Percentiles rank a stretch among this genome's conserved stretches.
Evolutionary conservation across 2,329 filamentous ascomycete genomes (phyloP).

Genomic region (Apiospora saccharicola): DNA sequence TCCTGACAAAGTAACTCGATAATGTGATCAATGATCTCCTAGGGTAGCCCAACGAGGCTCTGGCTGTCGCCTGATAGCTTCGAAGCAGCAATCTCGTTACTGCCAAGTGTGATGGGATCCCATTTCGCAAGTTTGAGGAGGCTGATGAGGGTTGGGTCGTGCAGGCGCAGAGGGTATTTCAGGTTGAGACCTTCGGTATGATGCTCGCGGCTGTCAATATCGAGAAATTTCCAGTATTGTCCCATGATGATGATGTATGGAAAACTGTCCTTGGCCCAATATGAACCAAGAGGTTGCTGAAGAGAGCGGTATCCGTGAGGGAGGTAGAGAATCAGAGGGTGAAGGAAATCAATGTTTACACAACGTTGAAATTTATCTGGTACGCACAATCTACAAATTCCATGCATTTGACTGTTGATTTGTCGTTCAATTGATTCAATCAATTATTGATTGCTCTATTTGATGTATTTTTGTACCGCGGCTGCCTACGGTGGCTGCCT

Average conservation of each 20-base stretch:
- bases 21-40: neutral
- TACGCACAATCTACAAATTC: no score
- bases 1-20: neutral
- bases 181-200: rapidly evolving
- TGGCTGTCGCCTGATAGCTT: neutral
- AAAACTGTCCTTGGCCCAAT: no score
- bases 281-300: neutral
- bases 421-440: no score
- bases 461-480: no score
- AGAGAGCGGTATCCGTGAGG: no score
- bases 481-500: no score
- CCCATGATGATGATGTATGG: neutral
- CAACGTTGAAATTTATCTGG: no score
- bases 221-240: neutral
- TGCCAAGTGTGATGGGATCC: neutral
- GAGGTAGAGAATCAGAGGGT: no score
- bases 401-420: no score
- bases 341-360: no score
- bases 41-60: neutral
- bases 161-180: neutral
- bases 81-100: neutral
- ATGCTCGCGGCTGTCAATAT: neutral
- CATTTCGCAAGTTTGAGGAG: neutral
- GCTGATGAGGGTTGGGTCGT: neutral
- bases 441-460: no score